These are phyloP conservation scores for Patellifolia procumbens DNA, from an alignment of 179 eudicot genomes.

Conservation along the genomic window DNA sequence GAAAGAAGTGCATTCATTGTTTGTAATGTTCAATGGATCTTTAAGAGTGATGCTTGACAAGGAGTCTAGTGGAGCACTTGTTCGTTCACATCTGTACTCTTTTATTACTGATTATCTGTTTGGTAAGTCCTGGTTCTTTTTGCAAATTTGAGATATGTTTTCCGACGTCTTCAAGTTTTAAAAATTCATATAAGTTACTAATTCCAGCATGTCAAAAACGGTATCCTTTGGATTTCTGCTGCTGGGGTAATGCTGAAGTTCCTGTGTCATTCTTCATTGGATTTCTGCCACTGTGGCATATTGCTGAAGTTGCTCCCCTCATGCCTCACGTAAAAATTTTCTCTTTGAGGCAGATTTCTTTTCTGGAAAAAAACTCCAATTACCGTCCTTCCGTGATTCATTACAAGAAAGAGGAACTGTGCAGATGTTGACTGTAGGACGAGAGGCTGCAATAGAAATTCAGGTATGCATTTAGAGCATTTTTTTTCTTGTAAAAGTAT, in stretches of 20 bases:
- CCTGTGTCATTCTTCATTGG: conserved; percentile 67
- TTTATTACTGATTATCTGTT: conserved; percentile 80
- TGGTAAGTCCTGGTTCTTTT: conserved; percentile 55
- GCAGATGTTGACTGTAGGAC: conserved; percentile 91
- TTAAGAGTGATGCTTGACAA: conserved; percentile 78
- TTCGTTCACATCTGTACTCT: conserved; percentile 65
- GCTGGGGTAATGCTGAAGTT: conserved; percentile 97
- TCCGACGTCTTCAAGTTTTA: conserved; percentile 40
- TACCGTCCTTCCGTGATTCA: conserved; percentile 90
- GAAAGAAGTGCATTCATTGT: conserved; percentile 85
- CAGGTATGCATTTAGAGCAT: conserved; percentile 53
- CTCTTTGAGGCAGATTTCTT: conserved; percentile 92
- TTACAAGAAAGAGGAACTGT: conserved; percentile 86
- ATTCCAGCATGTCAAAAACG: conserved; percentile 94
- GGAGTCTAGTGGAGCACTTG: conserved; percentile 75
- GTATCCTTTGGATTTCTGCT: conserved; percentile 90
- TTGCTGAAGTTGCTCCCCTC: conserved; percentile 62
- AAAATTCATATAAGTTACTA: conserved; percentile 67
- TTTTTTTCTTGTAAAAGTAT: neutral
- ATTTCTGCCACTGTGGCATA: conserved; percentile 63
- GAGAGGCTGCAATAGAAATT: conserved; percentile 95
- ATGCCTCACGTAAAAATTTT: conserved; percentile 58
- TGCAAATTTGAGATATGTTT: conserved; percentile 20
- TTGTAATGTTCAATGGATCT: conserved; percentile 83
- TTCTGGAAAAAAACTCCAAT: conserved; percentile 69